Conservation (phyloP, 2,329 filamentous ascomycete species). For the Sclerotinia glacialis region DNA sequence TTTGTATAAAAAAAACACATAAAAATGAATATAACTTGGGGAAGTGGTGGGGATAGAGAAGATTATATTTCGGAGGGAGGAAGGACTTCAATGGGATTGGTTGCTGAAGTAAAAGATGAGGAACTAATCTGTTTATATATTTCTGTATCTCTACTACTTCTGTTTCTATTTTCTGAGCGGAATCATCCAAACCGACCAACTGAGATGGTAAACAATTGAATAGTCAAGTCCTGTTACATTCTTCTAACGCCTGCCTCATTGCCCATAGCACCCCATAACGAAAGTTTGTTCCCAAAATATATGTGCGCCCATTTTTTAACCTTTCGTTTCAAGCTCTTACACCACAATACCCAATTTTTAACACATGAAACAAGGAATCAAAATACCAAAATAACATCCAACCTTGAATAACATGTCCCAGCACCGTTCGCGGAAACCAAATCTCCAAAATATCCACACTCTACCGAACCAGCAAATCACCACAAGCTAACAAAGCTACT, state of each 20-base stretch:
- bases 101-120: too few relatives aligned
- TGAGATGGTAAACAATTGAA: not conserved
- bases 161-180: too few relatives aligned
- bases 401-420: slow-evolving; percentile 20
- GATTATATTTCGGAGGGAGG: too few relatives aligned
- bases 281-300: not conserved
- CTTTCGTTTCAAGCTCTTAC: not conserved
- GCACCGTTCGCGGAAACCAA: not conserved
- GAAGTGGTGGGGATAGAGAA: too few relatives aligned
- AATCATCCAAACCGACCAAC: too few relatives aligned
- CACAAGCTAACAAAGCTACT: not conserved
- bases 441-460: not conserved
- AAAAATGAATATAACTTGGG: too few relatives aligned
- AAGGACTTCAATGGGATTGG: too few relatives aligned
- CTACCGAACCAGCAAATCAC: not conserved
- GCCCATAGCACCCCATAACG: not conserved
- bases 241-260: not conserved
- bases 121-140: too few relatives aligned
- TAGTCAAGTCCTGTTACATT: too few relatives aligned
- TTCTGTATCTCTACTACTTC: too few relatives aligned
- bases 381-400: not conserved
- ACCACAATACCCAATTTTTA: not conserved
- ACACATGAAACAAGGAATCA: not conserved
- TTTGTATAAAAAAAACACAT: too few relatives aligned
- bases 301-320: not conserved